These are phyloP conservation scores for Epichloe bromicola DNA, from an alignment of 2,329 filamentous ascomycete species.

Conservation along the genomic window DNA sequence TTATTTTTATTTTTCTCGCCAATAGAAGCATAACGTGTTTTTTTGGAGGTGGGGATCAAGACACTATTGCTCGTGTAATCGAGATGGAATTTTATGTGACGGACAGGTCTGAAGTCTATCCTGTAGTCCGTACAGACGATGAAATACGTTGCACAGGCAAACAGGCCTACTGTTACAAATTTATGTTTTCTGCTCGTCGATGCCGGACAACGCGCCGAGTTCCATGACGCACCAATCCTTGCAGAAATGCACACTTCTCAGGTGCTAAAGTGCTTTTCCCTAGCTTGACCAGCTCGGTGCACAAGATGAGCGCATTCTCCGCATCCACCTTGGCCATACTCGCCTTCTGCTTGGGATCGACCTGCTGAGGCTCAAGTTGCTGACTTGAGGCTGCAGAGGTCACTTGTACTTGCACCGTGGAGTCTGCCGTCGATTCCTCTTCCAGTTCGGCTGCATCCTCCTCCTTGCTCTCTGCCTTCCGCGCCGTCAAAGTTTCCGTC, in stretches of 20 bases:
- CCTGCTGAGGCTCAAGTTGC: conserved; percentile 33
- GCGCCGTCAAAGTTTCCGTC: conserved; percentile 34
- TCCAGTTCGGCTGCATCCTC: conserved; percentile 7
- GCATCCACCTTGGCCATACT: conserved; percentile 40
- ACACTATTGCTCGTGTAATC: conserved; percentile 1
- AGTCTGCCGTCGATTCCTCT: conserved; percentile 10
- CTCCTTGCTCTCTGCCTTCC: conserved; percentile 10
- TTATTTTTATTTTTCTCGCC: background rate
- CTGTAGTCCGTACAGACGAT: too few relatives aligned
- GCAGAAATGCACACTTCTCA: conserved; percentile 27
- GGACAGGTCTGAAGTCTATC: too few relatives aligned
- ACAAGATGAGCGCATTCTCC: conserved; percentile 48
- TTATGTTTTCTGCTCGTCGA: background rate
- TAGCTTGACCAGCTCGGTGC: conserved; percentile 39
- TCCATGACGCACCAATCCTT: conserved; percentile 36
- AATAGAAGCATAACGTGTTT: background rate
- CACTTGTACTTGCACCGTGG: conserved; percentile 9
- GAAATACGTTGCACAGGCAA: too few relatives aligned
- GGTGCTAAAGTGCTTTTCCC: conserved; percentile 27
- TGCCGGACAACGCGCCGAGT: conserved; percentile 27
- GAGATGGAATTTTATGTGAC: too few relatives aligned
- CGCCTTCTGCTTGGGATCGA: conserved; percentile 28
- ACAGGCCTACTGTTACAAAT: background rate
- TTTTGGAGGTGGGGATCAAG: background rate
- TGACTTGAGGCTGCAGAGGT: conserved; percentile 14